phyloP scores from a whole-genome alignment of 2,329 filamentous ascomycete species.

The Fusarium albosuccineum region DNA sequence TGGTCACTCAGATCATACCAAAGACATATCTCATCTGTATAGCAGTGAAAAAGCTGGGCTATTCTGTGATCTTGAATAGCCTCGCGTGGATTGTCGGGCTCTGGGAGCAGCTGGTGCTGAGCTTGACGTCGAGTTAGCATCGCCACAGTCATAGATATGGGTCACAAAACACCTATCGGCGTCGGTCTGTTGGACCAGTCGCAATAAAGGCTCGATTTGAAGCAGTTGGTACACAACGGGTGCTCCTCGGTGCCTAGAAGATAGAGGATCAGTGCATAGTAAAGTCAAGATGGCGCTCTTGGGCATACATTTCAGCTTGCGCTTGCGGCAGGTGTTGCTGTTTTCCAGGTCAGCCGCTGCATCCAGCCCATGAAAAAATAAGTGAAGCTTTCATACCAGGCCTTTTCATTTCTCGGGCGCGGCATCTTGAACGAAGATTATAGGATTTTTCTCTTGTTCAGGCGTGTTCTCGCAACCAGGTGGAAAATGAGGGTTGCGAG shows the following conservation, averaged over 20 bases:
- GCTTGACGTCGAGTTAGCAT: constrained; percentile 6
- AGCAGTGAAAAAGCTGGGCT: constrained; percentile 55
- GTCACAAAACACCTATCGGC: constrained; percentile 17
- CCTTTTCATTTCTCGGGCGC: constrained; percentile 37
- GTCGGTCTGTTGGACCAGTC: constrained; percentile 46
- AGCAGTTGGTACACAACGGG: constrained; percentile 52
- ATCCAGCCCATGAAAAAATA: no score
- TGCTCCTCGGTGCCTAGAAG: constrained; percentile 48
- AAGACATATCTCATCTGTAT: constrained; percentile 54
- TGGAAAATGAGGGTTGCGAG: no score
- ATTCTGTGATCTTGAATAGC: constrained; percentile 50
- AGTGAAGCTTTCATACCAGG: constrained; percentile 28
- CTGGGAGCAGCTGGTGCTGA: constrained; percentile 19
- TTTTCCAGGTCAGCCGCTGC: neutral
- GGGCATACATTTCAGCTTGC: constrained; percentile 53
- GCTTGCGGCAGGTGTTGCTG: constrained; percentile 54
- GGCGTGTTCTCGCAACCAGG: no score
- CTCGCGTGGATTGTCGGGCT: constrained; percentile 41
- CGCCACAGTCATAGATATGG: neutral
- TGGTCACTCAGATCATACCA: constrained; percentile 64
- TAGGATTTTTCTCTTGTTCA: no score
- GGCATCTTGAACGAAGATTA: constrained; percentile 28
- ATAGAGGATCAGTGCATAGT: constrained; percentile 6
- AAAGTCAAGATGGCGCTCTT: neutral
- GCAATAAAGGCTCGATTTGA: constrained; percentile 50